A percentile compares a stretch with the other conserved stretches of the same genome.
phyloP scores from a whole-genome alignment of 2,329 filamentous ascomycete species.

The Neopestalotiopsis sp. region DNA sequence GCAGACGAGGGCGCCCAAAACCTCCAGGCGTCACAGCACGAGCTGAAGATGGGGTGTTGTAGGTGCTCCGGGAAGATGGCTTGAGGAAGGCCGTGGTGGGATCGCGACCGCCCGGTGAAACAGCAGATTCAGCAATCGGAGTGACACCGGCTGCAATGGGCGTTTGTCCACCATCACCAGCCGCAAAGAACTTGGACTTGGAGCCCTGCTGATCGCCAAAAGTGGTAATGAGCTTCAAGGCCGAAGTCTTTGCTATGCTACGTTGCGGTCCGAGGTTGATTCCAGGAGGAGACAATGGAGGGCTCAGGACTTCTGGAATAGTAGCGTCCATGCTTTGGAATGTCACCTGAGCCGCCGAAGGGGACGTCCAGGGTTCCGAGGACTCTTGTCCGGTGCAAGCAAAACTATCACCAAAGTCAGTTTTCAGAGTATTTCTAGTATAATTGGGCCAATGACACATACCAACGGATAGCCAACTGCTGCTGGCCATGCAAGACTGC shows the following conservation, averaged over 20 bases:
- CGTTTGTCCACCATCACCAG: constrained; percentile 66
- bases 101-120: constrained; percentile 73
- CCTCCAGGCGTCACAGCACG: constrained; percentile 65
- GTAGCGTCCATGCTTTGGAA: constrained; percentile 60
- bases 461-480: constrained; percentile 86
- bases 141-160: constrained; percentile 85
- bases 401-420: constrained; percentile 58
- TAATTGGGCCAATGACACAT: constrained; percentile 29
- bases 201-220: constrained; percentile 70
- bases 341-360: constrained; percentile 70
- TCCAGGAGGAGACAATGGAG: constrained; percentile 76
- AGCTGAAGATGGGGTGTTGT: constrained; percentile 74
- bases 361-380: constrained; percentile 86
- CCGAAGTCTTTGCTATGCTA: constrained; percentile 78
- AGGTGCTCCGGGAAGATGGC: constrained; percentile 70
- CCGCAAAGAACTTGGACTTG: constrained; percentile 69
- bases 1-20: constrained; percentile 69
- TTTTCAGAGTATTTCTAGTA: background rate
- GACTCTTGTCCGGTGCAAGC: constrained; percentile 88
- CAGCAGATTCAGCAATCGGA: constrained; percentile 81
- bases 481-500: constrained; percentile 87
- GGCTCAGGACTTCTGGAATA: constrained; percentile 69
- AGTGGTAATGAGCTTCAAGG: constrained; percentile 89
- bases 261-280: constrained; percentile 63
- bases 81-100: constrained; percentile 71